Evolutionary conservation across 129 eudicot genomes (phyloP).

Genomic region (Gnaphalium uliginosum): DNA sequence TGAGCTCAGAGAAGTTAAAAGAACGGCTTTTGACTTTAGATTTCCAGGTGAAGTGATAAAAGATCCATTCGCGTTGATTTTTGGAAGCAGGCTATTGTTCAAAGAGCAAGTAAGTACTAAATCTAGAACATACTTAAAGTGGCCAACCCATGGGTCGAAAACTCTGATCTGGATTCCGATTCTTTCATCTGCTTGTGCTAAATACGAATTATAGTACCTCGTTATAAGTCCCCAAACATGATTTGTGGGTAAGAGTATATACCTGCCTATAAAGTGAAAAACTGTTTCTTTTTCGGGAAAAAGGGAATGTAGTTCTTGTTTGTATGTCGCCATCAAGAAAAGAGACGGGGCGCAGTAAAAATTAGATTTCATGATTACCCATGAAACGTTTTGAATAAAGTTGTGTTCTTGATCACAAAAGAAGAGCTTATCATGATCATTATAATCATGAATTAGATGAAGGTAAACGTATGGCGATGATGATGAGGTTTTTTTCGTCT

Average conservation of each 20-base stretch:
- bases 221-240: conserved; percentile 69
- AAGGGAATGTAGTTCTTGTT: conserved; percentile 49
- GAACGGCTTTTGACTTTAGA: conserved; percentile 49
- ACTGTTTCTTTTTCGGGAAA: conserved; percentile 67
- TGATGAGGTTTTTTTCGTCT: conserved; percentile 29
- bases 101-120: conserved; percentile 56
- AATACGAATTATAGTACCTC: conserved; percentile 61
- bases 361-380: conserved; percentile 68
- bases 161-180: conserved; percentile 73
- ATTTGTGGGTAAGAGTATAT: conserved; percentile 70
- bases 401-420: conserved; percentile 75
- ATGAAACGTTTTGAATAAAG: conserved; percentile 49
- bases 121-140: conserved; percentile 61
- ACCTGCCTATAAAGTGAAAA: conserved; percentile 68
- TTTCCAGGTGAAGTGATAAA: conserved; percentile 13
- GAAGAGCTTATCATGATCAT: conserved; percentile 67
- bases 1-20: conserved; percentile 64
- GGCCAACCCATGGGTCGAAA: conserved; percentile 50
- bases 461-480: conserved; percentile 51
- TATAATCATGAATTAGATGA: conserved; percentile 63
- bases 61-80: conserved; percentile 38
- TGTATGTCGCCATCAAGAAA: conserved; percentile 66
- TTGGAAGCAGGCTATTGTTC: conserved; percentile 56
- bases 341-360: conserved; percentile 72
- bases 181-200: conserved; percentile 61